Evolutionary conservation across 139 green algal genomes (phyloP).

Genomic region (Desmodesmus armatus): DNA sequence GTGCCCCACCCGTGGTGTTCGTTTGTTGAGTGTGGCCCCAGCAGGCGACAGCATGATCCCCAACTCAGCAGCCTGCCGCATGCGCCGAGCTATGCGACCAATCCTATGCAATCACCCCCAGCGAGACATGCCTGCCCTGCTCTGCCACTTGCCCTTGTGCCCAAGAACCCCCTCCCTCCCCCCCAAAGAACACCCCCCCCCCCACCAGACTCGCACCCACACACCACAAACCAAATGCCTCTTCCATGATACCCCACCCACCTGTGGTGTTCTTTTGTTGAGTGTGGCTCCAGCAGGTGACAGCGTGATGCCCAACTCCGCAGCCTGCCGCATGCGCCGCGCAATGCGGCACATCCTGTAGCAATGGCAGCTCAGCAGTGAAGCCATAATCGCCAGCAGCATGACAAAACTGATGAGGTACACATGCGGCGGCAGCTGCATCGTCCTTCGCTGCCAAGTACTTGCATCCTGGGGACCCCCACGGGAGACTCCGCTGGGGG

Average conservation of each 20-base stretch:
- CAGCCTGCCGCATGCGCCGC: constrained; percentile 22
- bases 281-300: constrained; percentile 5
- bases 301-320: constrained; percentile 7
- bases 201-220: too few relatives aligned
- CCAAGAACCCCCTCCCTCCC: too few relatives aligned
- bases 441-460: background rate
- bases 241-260: too few relatives aligned
- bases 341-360: constrained; percentile 37
- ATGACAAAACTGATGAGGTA: constrained; percentile 44
- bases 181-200: too few relatives aligned
- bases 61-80: constrained; percentile 23
- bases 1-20: too few relatives aligned
- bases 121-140: too few relatives aligned
- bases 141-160: too few relatives aligned
- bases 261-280: constrained; percentile 8
- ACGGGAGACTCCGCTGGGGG: background rate
- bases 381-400: constrained; percentile 29
- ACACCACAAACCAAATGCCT: too few relatives aligned
- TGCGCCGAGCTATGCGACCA: constrained; percentile 25
- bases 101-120: too few relatives aligned
- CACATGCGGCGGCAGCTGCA: constrained; percentile 28
- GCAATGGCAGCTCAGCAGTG: constrained; percentile 33
- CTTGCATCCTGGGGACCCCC: background rate
- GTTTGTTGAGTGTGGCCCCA: constrained; percentile 18
- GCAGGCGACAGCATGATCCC: background rate